These are phyloP conservation scores for Talaromyces sp. DNA, from an alignment of 2,329 filamentous ascomycete species.

Conservation along the genomic window DNA sequence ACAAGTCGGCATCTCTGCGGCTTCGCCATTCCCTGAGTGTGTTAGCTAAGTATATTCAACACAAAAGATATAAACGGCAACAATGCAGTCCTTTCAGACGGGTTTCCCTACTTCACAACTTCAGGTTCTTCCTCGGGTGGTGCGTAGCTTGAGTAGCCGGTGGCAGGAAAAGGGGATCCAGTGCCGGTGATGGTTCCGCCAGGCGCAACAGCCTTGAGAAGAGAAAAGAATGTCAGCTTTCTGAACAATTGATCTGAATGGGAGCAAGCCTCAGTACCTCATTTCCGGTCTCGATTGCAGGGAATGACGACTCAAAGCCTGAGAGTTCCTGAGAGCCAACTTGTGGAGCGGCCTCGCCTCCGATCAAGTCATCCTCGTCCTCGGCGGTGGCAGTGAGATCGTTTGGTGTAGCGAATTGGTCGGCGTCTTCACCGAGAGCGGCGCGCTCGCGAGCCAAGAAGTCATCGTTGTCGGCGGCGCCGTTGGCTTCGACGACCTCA, in stretches of 20 bases:
- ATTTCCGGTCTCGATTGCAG: slow-evolving; percentile 69
- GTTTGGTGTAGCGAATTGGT: slow-evolving; percentile 75
- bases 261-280: slow-evolving; percentile 49
- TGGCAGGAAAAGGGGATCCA: slow-evolving; percentile 50
- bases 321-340: slow-evolving; percentile 42
- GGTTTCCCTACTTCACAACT: slow-evolving; percentile 58
- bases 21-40: slow-evolving; percentile 73
- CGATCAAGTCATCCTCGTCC: slow-evolving; percentile 65
- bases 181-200: slow-evolving; percentile 75
- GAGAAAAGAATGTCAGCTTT: slow-evolving; percentile 12
- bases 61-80: not conserved
- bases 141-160: slow-evolving; percentile 48
- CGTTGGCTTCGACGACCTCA: slow-evolving; percentile 24
- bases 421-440: slow-evolving; percentile 82
- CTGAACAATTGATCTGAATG: slow-evolving; percentile 3
- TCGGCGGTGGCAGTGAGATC: slow-evolving; percentile 57
- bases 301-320: slow-evolving; percentile 84
- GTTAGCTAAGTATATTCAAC: not conserved
- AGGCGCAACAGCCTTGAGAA: slow-evolving; percentile 59
- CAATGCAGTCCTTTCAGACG: not conserved
- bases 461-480: slow-evolving; percentile 61
- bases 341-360: slow-evolving; percentile 35
- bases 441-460: slow-evolving; percentile 91
- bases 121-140: slow-evolving; percentile 75
- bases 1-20: slow-evolving; percentile 73